Conservation (phyloP, 2,329 filamentous ascomycete species). For the Curvularia sp. region DNA sequence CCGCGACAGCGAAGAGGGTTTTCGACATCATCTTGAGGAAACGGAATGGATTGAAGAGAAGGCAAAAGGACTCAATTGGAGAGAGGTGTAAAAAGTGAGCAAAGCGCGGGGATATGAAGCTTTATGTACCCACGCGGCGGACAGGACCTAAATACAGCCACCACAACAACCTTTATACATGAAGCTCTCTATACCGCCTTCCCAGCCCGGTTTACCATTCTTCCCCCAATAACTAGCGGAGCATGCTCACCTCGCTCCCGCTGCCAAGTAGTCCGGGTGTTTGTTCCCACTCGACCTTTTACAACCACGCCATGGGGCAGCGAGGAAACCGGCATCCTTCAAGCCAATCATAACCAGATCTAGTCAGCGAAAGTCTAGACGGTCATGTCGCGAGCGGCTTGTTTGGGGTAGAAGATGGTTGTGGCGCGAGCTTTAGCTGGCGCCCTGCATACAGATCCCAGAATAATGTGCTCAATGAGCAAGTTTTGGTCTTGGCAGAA, state of each 20-base stretch:
- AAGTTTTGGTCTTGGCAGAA: conserved; percentile 33
- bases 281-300: conserved; percentile 8
- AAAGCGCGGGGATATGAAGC: background rate
- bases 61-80: background rate
- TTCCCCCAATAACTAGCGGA: background rate
- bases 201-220: background rate
- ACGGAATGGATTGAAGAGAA: too few relatives aligned
- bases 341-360: conserved; percentile 1
- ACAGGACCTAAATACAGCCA: conserved; percentile 6
- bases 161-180: conserved; percentile 19
- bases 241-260: background rate
- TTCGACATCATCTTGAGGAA: conserved; percentile 28
- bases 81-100: background rate
- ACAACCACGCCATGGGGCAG: conserved; percentile 9
- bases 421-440: conserved; percentile 39
- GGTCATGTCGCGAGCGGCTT: background rate
- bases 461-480: conserved; percentile 40
- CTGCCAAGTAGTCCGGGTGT: conserved; percentile 11
- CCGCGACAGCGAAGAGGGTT: conserved; percentile 27
- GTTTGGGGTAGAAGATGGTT: background rate
- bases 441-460: conserved; percentile 25
- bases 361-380: background rate
- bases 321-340: background rate
- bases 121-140: background rate
- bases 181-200: background rate